phyloP scores from a whole-genome alignment of 768 basidiomycete species.

The Macrolepiota dolichaula region DNA sequence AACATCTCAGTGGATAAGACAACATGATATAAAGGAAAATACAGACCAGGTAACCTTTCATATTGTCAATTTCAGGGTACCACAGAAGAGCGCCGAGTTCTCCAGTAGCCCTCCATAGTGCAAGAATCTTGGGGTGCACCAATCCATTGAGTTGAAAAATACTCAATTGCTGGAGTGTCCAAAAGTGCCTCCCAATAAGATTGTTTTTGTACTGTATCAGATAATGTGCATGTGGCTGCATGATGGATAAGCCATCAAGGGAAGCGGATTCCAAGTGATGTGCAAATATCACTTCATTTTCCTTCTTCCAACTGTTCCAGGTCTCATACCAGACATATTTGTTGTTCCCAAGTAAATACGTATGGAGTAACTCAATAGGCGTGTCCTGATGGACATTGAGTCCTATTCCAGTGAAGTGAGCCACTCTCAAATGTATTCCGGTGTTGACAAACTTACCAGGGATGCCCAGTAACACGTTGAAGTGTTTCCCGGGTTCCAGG shows the following conservation, averaged over 20 bases:
- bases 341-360: too few relatives aligned
- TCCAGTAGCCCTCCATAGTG: slow-evolving; percentile 28
- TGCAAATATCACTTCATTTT: slow-evolving; percentile 21
- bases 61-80: slow-evolving; percentile 25
- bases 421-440: slow-evolving; percentile 29
- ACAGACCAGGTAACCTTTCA: slow-evolving; percentile 24
- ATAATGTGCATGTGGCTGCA: too few relatives aligned
- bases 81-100: slow-evolving; percentile 27
- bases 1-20: too few relatives aligned
- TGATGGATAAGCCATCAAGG: too few relatives aligned
- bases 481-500: too few relatives aligned
- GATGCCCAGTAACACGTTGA: slow-evolving; percentile 19
- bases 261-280: slow-evolving; percentile 4
- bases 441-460: slow-evolving; percentile 37
- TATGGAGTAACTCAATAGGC: too few relatives aligned
- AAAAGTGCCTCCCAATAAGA: too few relatives aligned
- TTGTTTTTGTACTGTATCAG: too few relatives aligned
- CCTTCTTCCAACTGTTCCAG: slow-evolving; percentile 10
- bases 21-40: background rate
- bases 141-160: slow-evolving; percentile 23
- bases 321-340: too few relatives aligned
- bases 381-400: too few relatives aligned
- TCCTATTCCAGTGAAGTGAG: too few relatives aligned
- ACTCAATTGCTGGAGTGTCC: slow-evolving; percentile 25
- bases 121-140: slow-evolving; percentile 13